Evolutionary conservation across 345 rosid species (phyloP), one percentile per base, ranked within the genome.

Genomic region (Moricandia moricandioides): DNA sequence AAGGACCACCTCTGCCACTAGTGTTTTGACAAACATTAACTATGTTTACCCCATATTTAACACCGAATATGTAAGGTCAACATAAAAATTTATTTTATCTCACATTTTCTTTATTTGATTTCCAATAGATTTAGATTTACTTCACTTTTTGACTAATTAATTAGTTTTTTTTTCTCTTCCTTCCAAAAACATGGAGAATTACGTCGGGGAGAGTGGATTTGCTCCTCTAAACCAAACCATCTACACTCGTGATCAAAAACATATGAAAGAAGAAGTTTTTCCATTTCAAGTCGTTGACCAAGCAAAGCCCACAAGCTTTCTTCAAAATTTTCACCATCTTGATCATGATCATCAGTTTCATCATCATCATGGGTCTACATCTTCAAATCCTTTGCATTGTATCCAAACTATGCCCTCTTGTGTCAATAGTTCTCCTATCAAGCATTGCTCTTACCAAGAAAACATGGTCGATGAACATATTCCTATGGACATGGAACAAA

Each of bases 291-390:
- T 72, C 37, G 63, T 70, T 2, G 45, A 26, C 77, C 91, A 65
- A 40, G 69, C 82, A 31, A 79, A 79, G 70, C 79, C 82, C 43
- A 54, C 82, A 76, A 76, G 70, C 72, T 71, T 61, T 69, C 83
- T 86, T 73, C 88, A 88, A 57, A 96, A 89, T 39, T 90, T 86
- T 56, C 84, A 84, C 43, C 84, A 74, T 61, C 79, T 84, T 30
- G 88, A 83, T 54, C 85, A 80, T 70, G 13, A 64, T 57, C 61
- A 77, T 64, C 71, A 77, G 6, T 70, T 70, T 57, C 21, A 49
- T 6, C 55, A 49, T 49, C 55, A 49, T 56, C 71, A 78, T 49
- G 81, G 75, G 51, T 68, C n/a, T 4, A 77, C 86, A 14, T 84
- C 90, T 45, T 76, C 85, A 55, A 82, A 79, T 45, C 84, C 83